Evolutionary conservation across 2,329 filamentous ascomycete genomes (phyloP), one percentile per base, ranked within the genome.

Genomic region (Lachnellula hyalina): DNA sequence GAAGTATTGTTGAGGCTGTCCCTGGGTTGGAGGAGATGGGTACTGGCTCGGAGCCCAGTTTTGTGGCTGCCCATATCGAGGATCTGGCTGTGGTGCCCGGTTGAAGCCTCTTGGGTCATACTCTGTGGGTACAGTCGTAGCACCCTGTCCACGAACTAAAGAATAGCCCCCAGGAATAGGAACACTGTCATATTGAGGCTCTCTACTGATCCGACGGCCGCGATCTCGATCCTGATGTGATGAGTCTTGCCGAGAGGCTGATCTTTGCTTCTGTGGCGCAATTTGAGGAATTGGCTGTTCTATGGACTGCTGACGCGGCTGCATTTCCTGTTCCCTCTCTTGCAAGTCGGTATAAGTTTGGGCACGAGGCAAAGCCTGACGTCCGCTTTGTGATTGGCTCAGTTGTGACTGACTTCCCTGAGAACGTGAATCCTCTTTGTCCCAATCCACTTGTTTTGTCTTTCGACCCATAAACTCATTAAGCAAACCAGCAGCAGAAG

Each of bases 151-250:
- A 41, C 61, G 59, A 7, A 69, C 68, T 2, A 67, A 51, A 15
- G 51, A 36, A 47, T 70, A 70, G 4, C 64, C 64, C 4, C 62
- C 62, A 19, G 68, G 67, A 44, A 70, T 70, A 2, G 66, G 67
- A 8, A 68, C 66, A 28, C 51, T 61, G 54, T 65, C 61, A 51
- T 70, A 70, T 28, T 54, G 52, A 19, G 61, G 64, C 34, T 68
- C 67, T 56, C 60, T 55, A 15, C 52, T 57, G 5, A 45, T 21
- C 19, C 41, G 56, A 5, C 61, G 59, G 17, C 65, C 60, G 19
- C 63, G 61, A 9, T 63, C 55, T 32, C 48, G 54, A 21, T 45
- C 17, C 25, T 38, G 53, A 32, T 55, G 45, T 15, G 54, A 46
- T n/a, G 52, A 58, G 32, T 57, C 51, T 23, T 55, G 51, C 32